Evolutionary conservation across 495 filamentous ascomycete species (phyloP), one percentile per base, ranked within the genome.

Genomic region (Sordaria brevicollis): DNA sequence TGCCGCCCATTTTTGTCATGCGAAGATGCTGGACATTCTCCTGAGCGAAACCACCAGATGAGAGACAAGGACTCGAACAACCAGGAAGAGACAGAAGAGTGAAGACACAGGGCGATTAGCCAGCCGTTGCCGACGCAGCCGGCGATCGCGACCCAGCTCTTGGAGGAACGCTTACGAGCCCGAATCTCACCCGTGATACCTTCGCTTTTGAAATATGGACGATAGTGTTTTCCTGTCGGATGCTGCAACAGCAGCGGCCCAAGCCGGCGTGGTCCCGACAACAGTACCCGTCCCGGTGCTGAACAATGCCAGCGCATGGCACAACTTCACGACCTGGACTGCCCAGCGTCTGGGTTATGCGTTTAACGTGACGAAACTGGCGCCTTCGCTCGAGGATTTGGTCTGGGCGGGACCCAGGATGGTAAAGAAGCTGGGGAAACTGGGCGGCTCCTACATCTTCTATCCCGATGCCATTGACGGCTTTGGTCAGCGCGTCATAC

Each of bases 391-490:
- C 39, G 81, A 85, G 71, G 87, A 90, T 71, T 79, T 91, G 7
- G 79, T 90, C 54, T 79, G 85, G 71, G 88, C 84, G 3, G 85
- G 89, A 1, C 89, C 90, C 29, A 80, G 89, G 34, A 87, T 92
- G 77, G 81, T 89, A 15, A 87, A 86, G 78, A 86, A 86, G 70
- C 82, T 89, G 54, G 88, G 88, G 49, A 84, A 83, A 68, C 81
- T 89, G 33, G 88, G 88, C 65, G 49, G 49, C 49, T 85, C 84
- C 21, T 84, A 88, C 67, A 83, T 86, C 65, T 82, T 85, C 15
- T 80, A 89, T 31, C 86, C 87, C 13, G 89, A 91, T 71, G 83
- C 87, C 68, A 78, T 91, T 65, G 90, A 91, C 72, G 84, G 81
- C 75, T 83, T 85, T 70, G 87, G 86, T 68, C 87, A 89, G 68